Base-by-base conservation (phyloP, 352 stramenopile species). In the Pythium biforme region DNA sequence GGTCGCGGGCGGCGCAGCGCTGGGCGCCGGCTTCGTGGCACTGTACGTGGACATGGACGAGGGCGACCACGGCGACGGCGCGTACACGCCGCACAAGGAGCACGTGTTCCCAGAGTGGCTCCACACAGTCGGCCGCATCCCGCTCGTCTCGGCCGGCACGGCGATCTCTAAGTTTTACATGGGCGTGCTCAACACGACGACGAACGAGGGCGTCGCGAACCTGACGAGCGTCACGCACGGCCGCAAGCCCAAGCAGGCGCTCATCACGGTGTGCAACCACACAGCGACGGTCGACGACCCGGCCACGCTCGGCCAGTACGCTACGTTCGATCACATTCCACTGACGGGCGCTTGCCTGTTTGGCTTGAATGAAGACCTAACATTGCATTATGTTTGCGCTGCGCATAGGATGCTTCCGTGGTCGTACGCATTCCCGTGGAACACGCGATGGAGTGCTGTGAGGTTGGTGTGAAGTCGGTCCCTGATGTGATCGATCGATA, bases 221-320 rank as follows among this genome's bases (percentile, higher is more conserved):
- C 50, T 94, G 27, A 52, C 65, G 10, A 60, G 81, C 39, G 66
- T 69, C n/a, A 46, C 88, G 26, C 67, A 83, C 9, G 53, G 69
- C 41, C 70, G 82, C 9, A 81, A 79, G 33, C 56, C 72, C 6
- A 68, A 73, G 39, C 80, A 77, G 39, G 55, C 83, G 27, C 57
- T 94, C 57, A 90, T 94, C 64, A 94, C 86, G 29, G 83, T 94
- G 43, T 92, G 80, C 29, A 94, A 94, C 64, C 86, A 94, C 75
- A 87, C 83, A 52, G 81, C 86, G 11, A 94, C 83, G 6, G 81
- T 94, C 27, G 86, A 94, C 63, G 86, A 94, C 53, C 86, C 86
- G 0, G 82, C 67, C 22, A 62, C 92, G 2, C 70, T 94, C 48
- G 81, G 81, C 7, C 76, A 73, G 82, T 91, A 77, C 51, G 79